Evolutionary conservation across 73 alveolate genomes (phyloP), one percentile per base, ranked within the genome.

Genomic region (Tetrahymena borealis): DNA sequence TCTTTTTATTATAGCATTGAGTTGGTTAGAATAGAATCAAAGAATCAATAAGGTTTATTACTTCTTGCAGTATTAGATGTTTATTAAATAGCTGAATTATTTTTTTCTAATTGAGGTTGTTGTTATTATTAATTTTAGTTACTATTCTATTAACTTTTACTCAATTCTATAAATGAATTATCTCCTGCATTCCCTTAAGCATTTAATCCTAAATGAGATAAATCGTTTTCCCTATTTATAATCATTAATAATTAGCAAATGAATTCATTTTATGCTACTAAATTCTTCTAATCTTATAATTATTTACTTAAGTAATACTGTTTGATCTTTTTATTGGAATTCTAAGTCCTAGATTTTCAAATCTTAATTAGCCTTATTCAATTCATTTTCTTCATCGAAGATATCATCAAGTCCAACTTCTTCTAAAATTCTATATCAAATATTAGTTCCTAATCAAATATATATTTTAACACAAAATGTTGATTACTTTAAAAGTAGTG

Each of bases 351-450:
- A n/a, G 28, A 60, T 28, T 60, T 60, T 60, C 85, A 60, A 60
- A n/a, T n/a, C 31, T 60, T 60, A 6, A 60, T 60, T 60, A 24
- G 85, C 85, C 85, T 60, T 60, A 13, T 60, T 35, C 85, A 60
- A n/a, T n/a, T 60, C 94, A 13, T 96, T 96, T 33, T 91, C 94
- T 16, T 94, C 78, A 60, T 94, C 93, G 91, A 96, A 96, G 18
- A 96, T 95, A 39, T 96, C 98, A 79, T 96, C 98, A 91, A 91
- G 95, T 15, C 98, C 98, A 36, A 96, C 94, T 91, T 96, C 98
- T 96, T 96, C 92, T 36, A 96, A 78, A 91, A 96, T 94, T 78
- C 95, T 94, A 13, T 31, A 20, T 32, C 6, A 7, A 37, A 20
- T 39, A 77, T 16, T n/a, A n/a, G n/a, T n/a, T n/a, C n/a, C n/a